Evolutionary conservation across 208 protist species (phyloP), one percentile per base, ranked within the genome.

Genomic region (Trichomonas gallinae): DNA sequence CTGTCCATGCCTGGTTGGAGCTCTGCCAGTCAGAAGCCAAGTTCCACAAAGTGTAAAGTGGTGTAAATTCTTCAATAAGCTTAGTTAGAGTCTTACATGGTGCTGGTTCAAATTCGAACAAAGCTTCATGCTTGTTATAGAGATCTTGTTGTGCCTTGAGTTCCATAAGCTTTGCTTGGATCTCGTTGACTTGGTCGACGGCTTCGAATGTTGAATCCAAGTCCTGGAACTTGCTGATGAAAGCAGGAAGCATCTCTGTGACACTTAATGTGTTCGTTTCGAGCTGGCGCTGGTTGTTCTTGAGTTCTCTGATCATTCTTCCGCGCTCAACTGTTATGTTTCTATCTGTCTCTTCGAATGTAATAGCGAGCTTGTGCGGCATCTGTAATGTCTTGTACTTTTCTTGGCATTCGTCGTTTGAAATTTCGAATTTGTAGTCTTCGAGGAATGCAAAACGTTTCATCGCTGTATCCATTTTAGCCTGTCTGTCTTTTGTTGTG

Each of bases 351-450:
- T 93, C 87, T 9, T 93, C 87, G 13, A 93, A 48, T 17, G 44
- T 51, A 2, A 40, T 38, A 36, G 87, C 11, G 1, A 93, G 15
- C 46, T 42, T 48, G 15, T 51, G n/a, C 51, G 87, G 87, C 87
- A 93, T 93, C 46, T 93, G 87, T 1, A 93, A 21, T 38, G 87
- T 93, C 21, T 48, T 93, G 15, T 93, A 93, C 26, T 42, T 48
- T 51, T 44, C 15, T 51, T 93, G 26, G n/a, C 40, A 93, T 51
- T 93, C 87, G 42, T 93, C 87, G 46, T 93, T 51, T 0, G 87
- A 48, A 40, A 93, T 93, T 93, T 93, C 87, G 17, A 93, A 93
- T 23, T 89, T 85, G 15, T 85, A 85, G 26, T 85, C 81, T 85
- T 85, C 81, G 17, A 85, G 34, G n/a, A 85, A 85, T 40, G 81